phyloP scores from a whole-genome alignment of 2,329 filamentous ascomycete species.

The Talaromyces sp. region DNA sequence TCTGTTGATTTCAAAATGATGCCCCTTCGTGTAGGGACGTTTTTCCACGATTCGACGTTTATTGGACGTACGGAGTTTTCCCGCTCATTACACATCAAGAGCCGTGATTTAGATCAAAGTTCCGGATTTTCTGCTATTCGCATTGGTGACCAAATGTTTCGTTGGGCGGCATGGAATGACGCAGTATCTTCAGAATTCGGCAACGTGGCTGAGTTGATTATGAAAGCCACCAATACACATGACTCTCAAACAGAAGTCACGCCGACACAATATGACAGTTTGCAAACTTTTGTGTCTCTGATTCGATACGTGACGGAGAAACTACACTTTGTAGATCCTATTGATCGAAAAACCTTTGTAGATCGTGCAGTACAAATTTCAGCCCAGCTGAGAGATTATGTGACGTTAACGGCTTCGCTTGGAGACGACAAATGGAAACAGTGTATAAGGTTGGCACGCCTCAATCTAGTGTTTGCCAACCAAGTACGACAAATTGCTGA shows the following conservation, averaged over 20 bases:
- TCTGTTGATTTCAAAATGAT: constrained; percentile 49
- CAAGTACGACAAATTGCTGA: constrained; percentile 33
- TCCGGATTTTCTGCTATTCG: constrained; percentile 35
- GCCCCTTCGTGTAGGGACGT: constrained; percentile 47
- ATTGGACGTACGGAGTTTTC: constrained; percentile 53
- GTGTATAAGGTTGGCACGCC: constrained; percentile 21
- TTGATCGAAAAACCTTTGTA: constrained; percentile 48
- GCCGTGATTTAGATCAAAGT: constrained; percentile 40
- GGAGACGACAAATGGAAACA: constrained; percentile 15
- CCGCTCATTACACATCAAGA: constrained; percentile 36
- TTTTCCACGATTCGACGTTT: constrained; percentile 53
- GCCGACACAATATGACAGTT: not conserved
- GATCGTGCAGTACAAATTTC: constrained; percentile 30
- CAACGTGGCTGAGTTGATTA: constrained; percentile 29
- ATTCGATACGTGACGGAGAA: constrained; percentile 45
- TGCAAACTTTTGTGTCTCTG: constrained; percentile 24
- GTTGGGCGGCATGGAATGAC: constrained; percentile 54
- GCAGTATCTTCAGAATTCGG: constrained; percentile 45
- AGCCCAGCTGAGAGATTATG: constrained; percentile 33
- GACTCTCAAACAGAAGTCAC: not conserved
- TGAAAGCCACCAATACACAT: constrained; percentile 16
- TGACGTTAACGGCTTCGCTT: constrained; percentile 12
- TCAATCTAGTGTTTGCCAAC: constrained; percentile 33
- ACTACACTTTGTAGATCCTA: constrained; percentile 49
- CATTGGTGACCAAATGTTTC: constrained; percentile 27